Percentiles rank a stretch among this genome's conserved stretches.
phyloP scores from a whole-genome alignment of 768 basidiomycete genomes.

The Xerocomellus chrysenteron region DNA sequence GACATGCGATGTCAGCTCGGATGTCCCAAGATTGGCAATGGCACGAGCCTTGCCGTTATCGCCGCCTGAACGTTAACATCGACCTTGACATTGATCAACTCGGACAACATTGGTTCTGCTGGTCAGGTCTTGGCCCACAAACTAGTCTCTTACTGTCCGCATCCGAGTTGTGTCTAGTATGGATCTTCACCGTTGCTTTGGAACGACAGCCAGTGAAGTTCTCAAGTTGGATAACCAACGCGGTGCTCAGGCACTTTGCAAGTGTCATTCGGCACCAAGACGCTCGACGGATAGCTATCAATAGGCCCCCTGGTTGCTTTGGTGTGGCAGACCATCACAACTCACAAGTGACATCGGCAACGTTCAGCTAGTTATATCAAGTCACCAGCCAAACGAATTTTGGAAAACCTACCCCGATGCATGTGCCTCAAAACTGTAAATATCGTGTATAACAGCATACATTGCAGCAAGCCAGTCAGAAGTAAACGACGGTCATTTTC shows the following conservation, averaged over 20 bases:
- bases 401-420: slow-evolving; percentile 18
- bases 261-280: background rate
- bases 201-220: background rate
- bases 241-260: background rate
- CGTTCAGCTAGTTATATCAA: background rate
- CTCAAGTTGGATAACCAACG: background rate
- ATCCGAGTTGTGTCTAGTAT: background rate
- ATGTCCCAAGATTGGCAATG: slow-evolving; percentile 17
- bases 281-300: background rate
- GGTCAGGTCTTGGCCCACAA: background rate
- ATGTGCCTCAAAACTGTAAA: slow-evolving; percentile 40
- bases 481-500: slow-evolving; percentile 78
- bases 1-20: slow-evolving; percentile 3
- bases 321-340: background rate
- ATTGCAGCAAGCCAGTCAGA: slow-evolving; percentile 31
- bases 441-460: slow-evolving; percentile 7
- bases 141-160: background rate
- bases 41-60: background rate
- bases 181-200: background rate
- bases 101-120: background rate
- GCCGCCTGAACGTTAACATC: background rate
- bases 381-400: background rate
- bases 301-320: background rate
- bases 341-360: background rate
- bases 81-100: background rate